A percentile compares a stretch with the other conserved stretches of the same genome.
These are phyloP conservation scores for Metschnikowia cerradonensis DNA, from an alignment of 805 yeast genomes.

Conservation along the genomic window DNA sequence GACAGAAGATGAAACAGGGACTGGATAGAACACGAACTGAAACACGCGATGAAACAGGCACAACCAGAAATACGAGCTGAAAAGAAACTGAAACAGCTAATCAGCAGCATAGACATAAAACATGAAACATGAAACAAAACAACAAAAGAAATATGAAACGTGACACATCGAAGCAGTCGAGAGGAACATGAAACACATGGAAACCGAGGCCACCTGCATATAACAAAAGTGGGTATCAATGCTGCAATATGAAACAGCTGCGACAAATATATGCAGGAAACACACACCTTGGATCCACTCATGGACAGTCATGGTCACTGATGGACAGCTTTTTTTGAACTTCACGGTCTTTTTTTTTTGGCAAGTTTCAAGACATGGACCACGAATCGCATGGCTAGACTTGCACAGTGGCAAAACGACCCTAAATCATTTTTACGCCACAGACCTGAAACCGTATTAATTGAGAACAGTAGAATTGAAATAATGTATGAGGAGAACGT, in stretches of 20 bases:
- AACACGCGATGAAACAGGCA: neutral
- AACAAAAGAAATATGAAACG: neutral
- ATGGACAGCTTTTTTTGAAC: neutral
- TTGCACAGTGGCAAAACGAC: neutral
- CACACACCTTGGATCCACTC: neutral
- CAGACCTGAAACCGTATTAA: neutral
- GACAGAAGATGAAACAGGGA: neutral
- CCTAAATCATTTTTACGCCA: neutral
- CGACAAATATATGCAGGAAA: neutral
- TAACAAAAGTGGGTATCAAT: neutral
- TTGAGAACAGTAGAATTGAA: too few species aligned
- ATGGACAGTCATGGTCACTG: too few species aligned
- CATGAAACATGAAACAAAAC: neutral
- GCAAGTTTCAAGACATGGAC: neutral
- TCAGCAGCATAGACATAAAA: neutral
- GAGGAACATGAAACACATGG: neutral
- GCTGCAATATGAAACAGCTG: conserved; percentile 1
- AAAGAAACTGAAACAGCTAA: neutral
- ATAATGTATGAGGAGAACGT: too few species aligned
- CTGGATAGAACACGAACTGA: neutral
- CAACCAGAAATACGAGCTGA: neutral
- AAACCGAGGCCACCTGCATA: neutral
- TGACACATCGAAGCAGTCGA: neutral
- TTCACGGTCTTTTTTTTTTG: neutral
- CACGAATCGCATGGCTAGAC: neutral